Evolutionary conservation across 2,329 filamentous ascomycete species (phyloP), one percentile per base, ranked within the genome.

Genomic region (Apiospora hydei): DNA sequence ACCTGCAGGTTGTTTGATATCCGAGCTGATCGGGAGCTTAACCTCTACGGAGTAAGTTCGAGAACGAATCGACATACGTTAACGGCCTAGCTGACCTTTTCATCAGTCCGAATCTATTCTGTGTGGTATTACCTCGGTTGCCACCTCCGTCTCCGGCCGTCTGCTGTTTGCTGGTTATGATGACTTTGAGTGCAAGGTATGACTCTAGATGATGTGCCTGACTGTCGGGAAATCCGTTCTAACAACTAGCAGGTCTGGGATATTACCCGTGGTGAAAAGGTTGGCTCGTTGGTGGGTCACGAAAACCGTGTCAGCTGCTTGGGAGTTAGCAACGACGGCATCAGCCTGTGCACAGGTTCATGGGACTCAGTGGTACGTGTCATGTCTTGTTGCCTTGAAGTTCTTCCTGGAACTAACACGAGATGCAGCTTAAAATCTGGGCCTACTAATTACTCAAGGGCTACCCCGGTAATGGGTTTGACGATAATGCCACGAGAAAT

Each of bases 181-280:
- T 80, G 96, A 99, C 82, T 99, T 98, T 80, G 96, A 99, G 85
- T 99, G 96, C 95, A 99, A 98, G 93, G 96, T 98, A 87, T 80
- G 90, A 79, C n/a, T 41, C 34, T 6, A 47, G 7, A 18, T 18
- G 14, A 10, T 18, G 14, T 4, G 14, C 7, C 14, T 26, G 14
- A 14, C 41, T 67, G 11, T 11, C 43, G 8, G n/a, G 26, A 26
- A 30, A 5, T 6, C 11, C 14, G 18, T n/a, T 46, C 66, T 68
- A 47, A 68, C 68, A 43, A 41, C 3, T 34, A 18, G 5, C 75
- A 98, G 96, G 96, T 98, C 73, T 99, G 96, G 96, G 96, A 99
- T 84, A 91, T 98, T 75, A 94, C 97, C 71, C 93, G 96, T 77
- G 96, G 96, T 75, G 96, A 99, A 83, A 97, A 98, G 86, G 95